Percentiles rank a stretch among this genome's conserved stretches.
Evolutionary conservation across 78 protist species (phyloP).

Genomic region (Pigoraptor vietnamica): DNA sequence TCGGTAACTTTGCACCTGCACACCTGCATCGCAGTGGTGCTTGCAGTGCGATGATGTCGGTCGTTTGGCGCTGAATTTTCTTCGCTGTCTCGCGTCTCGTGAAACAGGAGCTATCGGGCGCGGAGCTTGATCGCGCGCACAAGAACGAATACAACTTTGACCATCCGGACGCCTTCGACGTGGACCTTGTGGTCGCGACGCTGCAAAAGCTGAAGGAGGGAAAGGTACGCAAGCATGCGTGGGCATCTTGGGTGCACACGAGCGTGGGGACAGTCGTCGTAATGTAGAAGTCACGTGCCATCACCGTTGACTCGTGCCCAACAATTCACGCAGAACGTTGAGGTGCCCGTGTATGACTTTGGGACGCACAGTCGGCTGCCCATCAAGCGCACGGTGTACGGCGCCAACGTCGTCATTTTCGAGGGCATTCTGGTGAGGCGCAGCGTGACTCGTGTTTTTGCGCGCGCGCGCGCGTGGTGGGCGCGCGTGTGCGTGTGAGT

Average conservation of each 20-base stretch:
- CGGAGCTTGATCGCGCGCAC: background rate
- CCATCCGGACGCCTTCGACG: slow-evolving; percentile 36
- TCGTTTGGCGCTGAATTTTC: background rate
- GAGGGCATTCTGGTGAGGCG: slow-evolving; percentile 26
- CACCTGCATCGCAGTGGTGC: background rate
- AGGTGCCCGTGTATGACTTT: slow-evolving; percentile 34
- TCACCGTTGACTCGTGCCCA: no score
- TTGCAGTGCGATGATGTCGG: background rate
- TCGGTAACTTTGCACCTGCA: background rate
- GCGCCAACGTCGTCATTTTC: slow-evolving; percentile 35
- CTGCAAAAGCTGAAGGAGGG: slow-evolving; percentile 26
- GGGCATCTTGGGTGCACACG: background rate
- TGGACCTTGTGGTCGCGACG: slow-evolving; percentile 4
- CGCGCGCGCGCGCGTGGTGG: no score
- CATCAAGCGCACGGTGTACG: background rate
- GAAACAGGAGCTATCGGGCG: background rate
- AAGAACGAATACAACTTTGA: slow-evolving; percentile 32
- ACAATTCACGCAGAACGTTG: slow-evolving; percentile 18
- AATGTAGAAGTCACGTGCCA: no score
- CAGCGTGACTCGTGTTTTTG: no score
- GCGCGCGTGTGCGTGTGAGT: no score
- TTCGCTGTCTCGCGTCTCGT: background rate
- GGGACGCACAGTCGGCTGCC: slow-evolving; percentile 10
- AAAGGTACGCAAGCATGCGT: background rate
- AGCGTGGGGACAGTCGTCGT: no score